A percentile compares a stretch with the other conserved stretches of the same genome.
Conservation (phyloP, 768 basidiomycete genomes). For the Hirschioporus abietinus region DNA sequence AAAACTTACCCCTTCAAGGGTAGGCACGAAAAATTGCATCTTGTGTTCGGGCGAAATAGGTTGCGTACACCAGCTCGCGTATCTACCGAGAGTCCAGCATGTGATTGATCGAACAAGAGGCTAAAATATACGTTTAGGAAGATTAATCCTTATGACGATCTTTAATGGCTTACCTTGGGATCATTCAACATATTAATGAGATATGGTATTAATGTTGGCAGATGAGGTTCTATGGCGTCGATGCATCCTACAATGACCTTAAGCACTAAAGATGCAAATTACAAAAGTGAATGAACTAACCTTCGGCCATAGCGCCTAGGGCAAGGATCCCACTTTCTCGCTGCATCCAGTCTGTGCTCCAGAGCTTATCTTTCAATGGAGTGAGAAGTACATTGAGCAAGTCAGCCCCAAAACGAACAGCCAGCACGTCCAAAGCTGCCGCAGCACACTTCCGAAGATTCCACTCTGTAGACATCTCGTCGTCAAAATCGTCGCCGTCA, state of each 20-base stretch:
- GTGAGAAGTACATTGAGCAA: conserved; percentile 84
- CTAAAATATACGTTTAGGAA: conserved; percentile 32
- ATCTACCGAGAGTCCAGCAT: conserved; percentile 99
- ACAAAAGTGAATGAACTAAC: conserved; percentile 36
- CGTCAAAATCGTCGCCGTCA: conserved; percentile 89
- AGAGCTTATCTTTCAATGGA: conserved; percentile 88
- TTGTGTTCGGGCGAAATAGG: conserved; percentile 82
- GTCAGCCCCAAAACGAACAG: conserved; percentile 88
- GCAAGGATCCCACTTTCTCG: conserved; percentile 95
- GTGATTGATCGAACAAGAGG: conserved; percentile 97
- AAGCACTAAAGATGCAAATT: background rate
- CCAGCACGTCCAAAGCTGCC: conserved; percentile 93
- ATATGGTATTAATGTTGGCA: conserved; percentile 91
- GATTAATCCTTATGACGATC: conserved; percentile 10
- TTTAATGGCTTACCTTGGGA: conserved; percentile 60
- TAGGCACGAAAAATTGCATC: conserved; percentile 88
- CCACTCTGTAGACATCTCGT: conserved; percentile 98
- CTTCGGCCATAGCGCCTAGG: conserved; percentile 97
- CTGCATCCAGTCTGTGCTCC: conserved; percentile 90
- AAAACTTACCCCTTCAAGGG: conserved; percentile 88
- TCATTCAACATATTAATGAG: conserved; percentile 87
- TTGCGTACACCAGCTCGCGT: conserved; percentile 96
- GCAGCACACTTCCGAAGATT: conserved; percentile 98
- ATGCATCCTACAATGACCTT: conserved; percentile 70
- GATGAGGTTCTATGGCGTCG: conserved; percentile 89